Evolutionary conservation across 495 filamentous ascomycete species (phyloP).

Genomic region (Penicillium paxilli): DNA sequence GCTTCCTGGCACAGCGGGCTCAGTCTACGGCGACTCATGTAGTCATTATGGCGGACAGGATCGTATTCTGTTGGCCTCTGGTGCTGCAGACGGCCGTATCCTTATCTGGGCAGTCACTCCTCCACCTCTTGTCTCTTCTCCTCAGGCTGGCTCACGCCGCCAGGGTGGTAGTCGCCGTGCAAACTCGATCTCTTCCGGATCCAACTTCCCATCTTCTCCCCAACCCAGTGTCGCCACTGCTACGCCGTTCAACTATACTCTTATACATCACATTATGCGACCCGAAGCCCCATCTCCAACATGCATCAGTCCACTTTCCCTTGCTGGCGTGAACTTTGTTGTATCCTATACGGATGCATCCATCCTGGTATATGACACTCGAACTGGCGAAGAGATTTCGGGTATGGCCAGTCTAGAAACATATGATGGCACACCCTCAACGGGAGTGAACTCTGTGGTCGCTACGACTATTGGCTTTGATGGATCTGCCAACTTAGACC

Average conservation of each 20-base stretch:
- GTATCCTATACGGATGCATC: slow-evolving; percentile 89
- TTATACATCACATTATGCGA: slow-evolving; percentile 81
- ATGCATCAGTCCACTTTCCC: slow-evolving; percentile 83
- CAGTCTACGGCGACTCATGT: slow-evolving; percentile 70
- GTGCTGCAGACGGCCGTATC: slow-evolving; percentile 86
- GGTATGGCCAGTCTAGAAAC: slow-evolving; percentile 92
- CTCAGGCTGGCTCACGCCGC: slow-evolving; percentile 67
- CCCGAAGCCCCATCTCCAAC: slow-evolving; percentile 77
- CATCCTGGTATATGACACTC: slow-evolving; percentile 87
- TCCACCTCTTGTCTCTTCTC: slow-evolving; percentile 80
- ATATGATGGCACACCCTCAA: slow-evolving; percentile 80
- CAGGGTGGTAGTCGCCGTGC: slow-evolving; percentile 78
- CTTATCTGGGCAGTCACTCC: slow-evolving; percentile 93
- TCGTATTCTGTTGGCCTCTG: slow-evolving; percentile 85
- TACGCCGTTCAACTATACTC: slow-evolving; percentile 63
- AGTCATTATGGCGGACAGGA: slow-evolving; percentile 74
- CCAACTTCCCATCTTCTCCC: slow-evolving; percentile 85
- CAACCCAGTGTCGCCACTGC: slow-evolving; percentile 79
- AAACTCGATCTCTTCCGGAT: slow-evolving; percentile 88
- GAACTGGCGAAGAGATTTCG: slow-evolving; percentile 86
- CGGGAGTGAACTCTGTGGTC: slow-evolving; percentile 89
- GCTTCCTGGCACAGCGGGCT: slow-evolving; percentile 77
- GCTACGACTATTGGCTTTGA: slow-evolving; percentile 81
- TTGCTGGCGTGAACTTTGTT: slow-evolving; percentile 87
- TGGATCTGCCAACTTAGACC: slow-evolving; percentile 63